Evolutionary conservation across 192 early-diverging fungal genomes (phyloP).

Genomic region (Entomortierella chlamydospora): DNA sequence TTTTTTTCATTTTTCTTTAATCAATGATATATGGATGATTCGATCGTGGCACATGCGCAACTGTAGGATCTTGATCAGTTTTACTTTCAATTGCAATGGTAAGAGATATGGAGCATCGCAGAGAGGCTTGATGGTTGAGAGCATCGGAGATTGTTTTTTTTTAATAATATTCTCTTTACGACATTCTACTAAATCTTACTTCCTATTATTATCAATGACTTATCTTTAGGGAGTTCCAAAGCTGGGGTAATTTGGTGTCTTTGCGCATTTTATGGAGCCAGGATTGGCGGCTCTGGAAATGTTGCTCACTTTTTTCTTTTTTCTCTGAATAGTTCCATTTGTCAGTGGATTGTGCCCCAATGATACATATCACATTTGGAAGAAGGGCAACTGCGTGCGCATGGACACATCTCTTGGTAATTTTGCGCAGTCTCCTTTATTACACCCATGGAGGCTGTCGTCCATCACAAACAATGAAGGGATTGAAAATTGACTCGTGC

Average conservation of each 20-base stretch:
- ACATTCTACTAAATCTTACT: not conserved
- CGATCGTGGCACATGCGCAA: not conserved
- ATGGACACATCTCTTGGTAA: slow-evolving; percentile 54
- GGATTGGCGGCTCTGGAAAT: not conserved
- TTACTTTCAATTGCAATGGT: slow-evolving; percentile 54
- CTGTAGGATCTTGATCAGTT: slow-evolving; percentile 51
- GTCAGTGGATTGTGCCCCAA: slow-evolving; percentile 54
- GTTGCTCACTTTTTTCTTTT: not conserved
- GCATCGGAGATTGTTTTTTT: not conserved
- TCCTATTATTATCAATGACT: not conserved
- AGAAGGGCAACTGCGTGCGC: slow-evolving; percentile 52
- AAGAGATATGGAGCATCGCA: not conserved
- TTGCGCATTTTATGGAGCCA: no score
- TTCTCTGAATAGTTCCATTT: slow-evolving; percentile 31
- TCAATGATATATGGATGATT: no score
- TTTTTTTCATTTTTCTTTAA: not conserved
- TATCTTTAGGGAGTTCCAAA: slow-evolving; percentile 50
- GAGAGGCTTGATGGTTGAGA: no score
- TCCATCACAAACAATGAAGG: no score
- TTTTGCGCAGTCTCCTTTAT: no score
- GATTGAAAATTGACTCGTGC: no score
- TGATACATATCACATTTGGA: slow-evolving; percentile 55
- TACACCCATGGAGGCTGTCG: no score
- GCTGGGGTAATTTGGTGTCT: slow-evolving; percentile 31
- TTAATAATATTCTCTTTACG: no score